These are phyloP conservation scores for Gossypium rotundifolium DNA, from an alignment of 345 rosid genomes.

Conservation along the genomic window DNA sequence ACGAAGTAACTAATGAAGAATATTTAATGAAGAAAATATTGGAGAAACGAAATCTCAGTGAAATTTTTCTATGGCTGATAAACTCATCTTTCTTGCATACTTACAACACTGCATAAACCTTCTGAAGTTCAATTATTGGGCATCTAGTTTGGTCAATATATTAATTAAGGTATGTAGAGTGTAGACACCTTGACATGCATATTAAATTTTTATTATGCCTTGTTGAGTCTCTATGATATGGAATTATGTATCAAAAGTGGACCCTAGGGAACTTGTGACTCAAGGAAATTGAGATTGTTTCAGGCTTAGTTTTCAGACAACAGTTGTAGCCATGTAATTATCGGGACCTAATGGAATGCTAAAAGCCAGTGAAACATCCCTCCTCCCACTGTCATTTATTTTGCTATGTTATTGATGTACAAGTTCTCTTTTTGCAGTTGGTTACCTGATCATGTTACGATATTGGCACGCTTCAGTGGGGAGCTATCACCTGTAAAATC, in stretches of 20 bases:
- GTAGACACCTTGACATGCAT: not conserved
- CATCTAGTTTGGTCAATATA: not conserved
- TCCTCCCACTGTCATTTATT: not conserved
- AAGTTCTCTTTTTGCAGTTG: constrained; percentile 40
- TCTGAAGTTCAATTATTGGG: not conserved
- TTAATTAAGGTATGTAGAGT: not conserved
- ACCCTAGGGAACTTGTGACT: not conserved
- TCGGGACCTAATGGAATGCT: not conserved
- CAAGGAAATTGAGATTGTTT: not conserved
- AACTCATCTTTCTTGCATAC: not conserved
- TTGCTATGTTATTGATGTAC: not conserved
- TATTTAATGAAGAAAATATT: not conserved
- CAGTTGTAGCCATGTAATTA: not conserved
- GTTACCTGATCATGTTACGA: constrained; percentile 88
- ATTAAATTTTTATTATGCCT: not conserved
- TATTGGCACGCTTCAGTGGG: constrained; percentile 72
- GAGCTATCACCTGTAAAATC: constrained; percentile 90
- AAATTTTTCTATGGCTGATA: not conserved
- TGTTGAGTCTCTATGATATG: not conserved
- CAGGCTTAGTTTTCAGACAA: not conserved
- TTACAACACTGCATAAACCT: not conserved
- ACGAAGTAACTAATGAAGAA: not conserved
- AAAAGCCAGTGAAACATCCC: not conserved
- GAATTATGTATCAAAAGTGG: not conserved
- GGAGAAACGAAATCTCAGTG: not conserved